These are phyloP conservation scores for Naganishia cerealis DNA, from an alignment of 1,284 basidiomycete genomes.

Conservation along the genomic window DNA sequence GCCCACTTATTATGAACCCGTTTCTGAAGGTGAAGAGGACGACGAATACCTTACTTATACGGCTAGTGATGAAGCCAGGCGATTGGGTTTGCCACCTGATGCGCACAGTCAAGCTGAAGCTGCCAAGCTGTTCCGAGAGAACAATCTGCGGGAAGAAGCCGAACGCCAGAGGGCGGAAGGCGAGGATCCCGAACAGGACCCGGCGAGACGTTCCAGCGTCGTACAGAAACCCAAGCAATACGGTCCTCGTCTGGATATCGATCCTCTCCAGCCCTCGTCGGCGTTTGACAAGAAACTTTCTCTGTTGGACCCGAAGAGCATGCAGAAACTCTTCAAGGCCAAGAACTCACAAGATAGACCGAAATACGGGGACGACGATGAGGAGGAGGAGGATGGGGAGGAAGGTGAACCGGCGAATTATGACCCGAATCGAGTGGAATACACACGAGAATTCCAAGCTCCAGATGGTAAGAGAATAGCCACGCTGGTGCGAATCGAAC, in stretches of 20 bases:
- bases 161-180: constrained; percentile 22
- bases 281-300: constrained; percentile 69
- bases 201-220: constrained; percentile 21
- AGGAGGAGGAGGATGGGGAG: constrained; percentile 53
- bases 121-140: constrained; percentile 78
- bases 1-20: constrained; percentile 71
- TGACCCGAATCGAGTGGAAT: constrained; percentile 51
- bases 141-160: constrained; percentile 51
- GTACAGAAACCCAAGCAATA: constrained; percentile 38
- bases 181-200: constrained; percentile 8
- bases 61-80: constrained; percentile 73
- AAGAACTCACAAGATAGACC: constrained; percentile 54
- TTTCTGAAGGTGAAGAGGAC: constrained; percentile 85
- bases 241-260: constrained; percentile 65
- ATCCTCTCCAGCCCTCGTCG: constrained; percentile 77
- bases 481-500: constrained; percentile 90
- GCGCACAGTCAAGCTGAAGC: constrained; percentile 76
- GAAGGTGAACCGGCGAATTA: constrained; percentile 43
- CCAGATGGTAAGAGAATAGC: constrained; percentile 85
- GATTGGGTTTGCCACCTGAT: constrained; percentile 69
- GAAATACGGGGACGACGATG: constrained; percentile 46
- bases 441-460: constrained; percentile 74
- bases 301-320: constrained; percentile 46
- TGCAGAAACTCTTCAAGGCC: constrained; percentile 61
- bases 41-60: constrained; percentile 68